A percentile compares a stretch with the other conserved stretches of the same genome.
These are phyloP conservation scores for Boletus tylopilopsis DNA, from an alignment of 768 basidiomycete genomes.

Conservation along the genomic window DNA sequence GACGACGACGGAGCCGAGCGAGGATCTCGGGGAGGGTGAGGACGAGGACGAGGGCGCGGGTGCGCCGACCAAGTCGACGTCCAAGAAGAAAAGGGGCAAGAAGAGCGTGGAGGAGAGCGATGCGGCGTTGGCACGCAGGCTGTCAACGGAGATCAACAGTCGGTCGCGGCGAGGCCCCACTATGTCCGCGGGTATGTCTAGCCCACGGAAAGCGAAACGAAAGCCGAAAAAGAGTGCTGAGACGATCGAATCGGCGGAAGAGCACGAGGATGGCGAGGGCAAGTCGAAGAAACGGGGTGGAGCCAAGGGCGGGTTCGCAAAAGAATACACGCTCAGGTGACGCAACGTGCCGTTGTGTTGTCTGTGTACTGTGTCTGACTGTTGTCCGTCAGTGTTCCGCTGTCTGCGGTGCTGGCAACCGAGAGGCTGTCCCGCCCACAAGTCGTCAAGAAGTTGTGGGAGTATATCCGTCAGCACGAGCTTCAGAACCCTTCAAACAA, in stretches of 20 bases:
- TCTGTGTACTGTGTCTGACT: constrained; percentile 3
- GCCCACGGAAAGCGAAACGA: constrained; percentile 42
- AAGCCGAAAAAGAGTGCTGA: constrained; percentile 52
- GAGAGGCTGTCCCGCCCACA: constrained; percentile 80
- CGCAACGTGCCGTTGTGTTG: not conserved
- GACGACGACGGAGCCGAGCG: constrained; percentile 13
- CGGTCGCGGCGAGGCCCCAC: constrained; percentile 47
- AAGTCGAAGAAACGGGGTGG: constrained; percentile 50
- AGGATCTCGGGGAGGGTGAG: not conserved
- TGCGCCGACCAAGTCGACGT: constrained; percentile 15
- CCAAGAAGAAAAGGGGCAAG: constrained; percentile 46
- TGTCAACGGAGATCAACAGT: constrained; percentile 68
- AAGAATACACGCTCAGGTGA: constrained; percentile 73
- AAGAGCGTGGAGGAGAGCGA: constrained; percentile 56
- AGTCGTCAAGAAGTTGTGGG: constrained; percentile 89
- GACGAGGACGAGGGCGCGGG: constrained; percentile 4
- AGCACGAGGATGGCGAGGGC: constrained; percentile 38
- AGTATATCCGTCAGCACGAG: constrained; percentile 75
- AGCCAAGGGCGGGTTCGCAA: constrained; percentile 73
- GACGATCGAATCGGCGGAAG: constrained; percentile 46
- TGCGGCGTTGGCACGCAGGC: constrained; percentile 65
- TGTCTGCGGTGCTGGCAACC: constrained; percentile 65
- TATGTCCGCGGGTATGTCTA: constrained; percentile 35
- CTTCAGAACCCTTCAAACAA: constrained; percentile 84
- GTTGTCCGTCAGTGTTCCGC: constrained; percentile 53